phyloP scores from a whole-genome alignment of 2,329 filamentous ascomycete species.

The Microcyclospora tardicrescens region DNA sequence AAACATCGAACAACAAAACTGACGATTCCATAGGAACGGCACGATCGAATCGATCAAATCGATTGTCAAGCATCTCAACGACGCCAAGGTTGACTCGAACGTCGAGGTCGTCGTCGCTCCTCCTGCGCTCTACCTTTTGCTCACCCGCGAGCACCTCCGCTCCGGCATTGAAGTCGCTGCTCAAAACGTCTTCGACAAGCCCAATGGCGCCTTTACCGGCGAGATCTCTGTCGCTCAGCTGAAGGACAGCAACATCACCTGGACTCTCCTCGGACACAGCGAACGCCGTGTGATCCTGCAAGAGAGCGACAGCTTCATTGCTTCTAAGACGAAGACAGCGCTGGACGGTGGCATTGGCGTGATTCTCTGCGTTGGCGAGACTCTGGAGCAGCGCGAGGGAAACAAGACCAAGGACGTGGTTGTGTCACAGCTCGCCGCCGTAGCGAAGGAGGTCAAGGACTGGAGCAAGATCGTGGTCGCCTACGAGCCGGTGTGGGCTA shows the following conservation, averaged over 20 bases:
- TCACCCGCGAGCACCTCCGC: constrained; percentile 67
- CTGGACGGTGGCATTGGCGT: constrained; percentile 76
- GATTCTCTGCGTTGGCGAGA: constrained; percentile 97
- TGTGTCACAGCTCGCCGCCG: constrained; percentile 71
- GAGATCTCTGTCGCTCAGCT: constrained; percentile 91
- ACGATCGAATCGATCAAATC: constrained; percentile 74
- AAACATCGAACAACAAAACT: constrained; percentile 7
- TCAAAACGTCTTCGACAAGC: constrained; percentile 85
- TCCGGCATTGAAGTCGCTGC: constrained; percentile 71
- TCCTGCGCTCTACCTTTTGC: constrained; percentile 77
- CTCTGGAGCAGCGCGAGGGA: constrained; percentile 78
- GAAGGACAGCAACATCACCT: constrained; percentile 74
- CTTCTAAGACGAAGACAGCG: constrained; percentile 87
- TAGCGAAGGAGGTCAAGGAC: constrained; percentile 64
- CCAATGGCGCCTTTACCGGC: constrained; percentile 91
- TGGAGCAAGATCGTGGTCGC: constrained; percentile 94
- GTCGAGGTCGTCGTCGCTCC: constrained; percentile 91
- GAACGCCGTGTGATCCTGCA: constrained; percentile 83
- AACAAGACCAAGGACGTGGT: constrained; percentile 76
- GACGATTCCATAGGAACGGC: constrained; percentile 60
- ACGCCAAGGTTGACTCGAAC: constrained; percentile 64
- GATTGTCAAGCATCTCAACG: constrained; percentile 82
- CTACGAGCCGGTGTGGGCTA: constrained; percentile 96
- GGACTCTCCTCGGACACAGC: constrained; percentile 87
- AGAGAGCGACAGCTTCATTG: constrained; percentile 73